Evolutionary conservation across 2,329 filamentous ascomycete genomes (phyloP).

Genomic region (Amylocarpus encephaloides): DNA sequence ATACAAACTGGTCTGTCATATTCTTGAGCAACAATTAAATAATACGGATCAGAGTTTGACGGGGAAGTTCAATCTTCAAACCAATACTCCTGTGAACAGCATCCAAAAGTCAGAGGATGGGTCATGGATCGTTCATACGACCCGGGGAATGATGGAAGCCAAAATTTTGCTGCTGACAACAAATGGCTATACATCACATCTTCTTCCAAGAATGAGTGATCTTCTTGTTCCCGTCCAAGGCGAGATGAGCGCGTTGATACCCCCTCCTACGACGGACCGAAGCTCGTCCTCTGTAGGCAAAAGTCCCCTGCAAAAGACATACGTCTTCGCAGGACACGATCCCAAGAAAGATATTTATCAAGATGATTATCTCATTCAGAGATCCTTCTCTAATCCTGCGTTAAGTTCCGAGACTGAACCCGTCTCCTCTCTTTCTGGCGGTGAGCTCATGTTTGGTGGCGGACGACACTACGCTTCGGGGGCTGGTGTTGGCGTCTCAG

Average conservation of each 20-base stretch:
- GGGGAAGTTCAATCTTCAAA: constrained; percentile 58
- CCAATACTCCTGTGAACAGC: constrained; percentile 57
- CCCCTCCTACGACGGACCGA: constrained; percentile 38
- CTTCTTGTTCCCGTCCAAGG: constrained; percentile 73
- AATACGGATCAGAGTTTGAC: background rate
- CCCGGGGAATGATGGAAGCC: constrained; percentile 59
- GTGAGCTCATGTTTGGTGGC: constrained; percentile 50
- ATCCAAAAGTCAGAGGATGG: constrained; percentile 35
- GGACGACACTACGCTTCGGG: constrained; percentile 51
- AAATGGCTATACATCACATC: constrained; percentile 75
- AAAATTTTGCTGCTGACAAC: constrained; percentile 67
- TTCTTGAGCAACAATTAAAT: constrained; percentile 46
- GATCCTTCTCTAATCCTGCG: constrained; percentile 42
- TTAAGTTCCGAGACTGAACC: constrained; percentile 9
- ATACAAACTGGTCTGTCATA: constrained; percentile 73
- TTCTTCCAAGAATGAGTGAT: constrained; percentile 62
- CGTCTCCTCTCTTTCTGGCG: constrained; percentile 24
- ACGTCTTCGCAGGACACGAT: constrained; percentile 52
- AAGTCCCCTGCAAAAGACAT: constrained; percentile 30
- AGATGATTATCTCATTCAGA: constrained; percentile 69
- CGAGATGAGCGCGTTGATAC: constrained; percentile 61
- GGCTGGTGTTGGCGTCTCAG: constrained; percentile 50
- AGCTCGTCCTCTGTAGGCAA: constrained; percentile 7
- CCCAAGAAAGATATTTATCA: constrained; percentile 38
- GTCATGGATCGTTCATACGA: constrained; percentile 58